Percentiles rank a stretch among this genome's conserved stretches.
Evolutionary conservation across 768 basidiomycete genomes (phyloP).

Genomic region (Russula ochroleuca): DNA sequence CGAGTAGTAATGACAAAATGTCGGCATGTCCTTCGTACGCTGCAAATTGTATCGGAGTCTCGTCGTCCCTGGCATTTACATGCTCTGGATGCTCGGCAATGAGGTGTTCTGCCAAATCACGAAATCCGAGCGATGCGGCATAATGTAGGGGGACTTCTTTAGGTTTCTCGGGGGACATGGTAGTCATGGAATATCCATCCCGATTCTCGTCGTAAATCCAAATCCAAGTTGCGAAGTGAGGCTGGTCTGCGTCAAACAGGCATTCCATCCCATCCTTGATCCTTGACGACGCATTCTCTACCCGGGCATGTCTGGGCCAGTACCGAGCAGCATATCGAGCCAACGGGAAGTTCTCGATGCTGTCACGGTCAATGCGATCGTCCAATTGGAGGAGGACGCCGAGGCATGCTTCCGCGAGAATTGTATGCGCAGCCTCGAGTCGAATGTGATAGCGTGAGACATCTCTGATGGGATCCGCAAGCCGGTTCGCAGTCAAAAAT

Average conservation of each 20-base stretch:
- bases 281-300: neutral
- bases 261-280: neutral
- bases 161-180: neutral
- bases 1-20: no score
- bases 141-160: neutral
- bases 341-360: neutral
- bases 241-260: neutral
- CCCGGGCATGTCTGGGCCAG: neutral
- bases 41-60: neutral
- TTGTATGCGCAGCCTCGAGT: neutral
- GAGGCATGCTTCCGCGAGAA: slow-evolving; percentile 1
- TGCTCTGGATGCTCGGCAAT: neutral
- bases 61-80: neutral
- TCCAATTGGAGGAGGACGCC: neutral
- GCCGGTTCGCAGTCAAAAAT: neutral
- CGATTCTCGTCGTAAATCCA: neutral
- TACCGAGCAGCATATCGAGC: neutral
- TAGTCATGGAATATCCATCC: no score
- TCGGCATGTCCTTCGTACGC: no score
- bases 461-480: neutral
- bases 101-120: neutral
- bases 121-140: neutral
- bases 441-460: neutral
- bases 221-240: neutral
- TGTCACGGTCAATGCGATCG: neutral